Evolutionary conservation across 2,329 filamentous ascomycete genomes (phyloP).

Genomic region (Aschersonia sp.): DNA sequence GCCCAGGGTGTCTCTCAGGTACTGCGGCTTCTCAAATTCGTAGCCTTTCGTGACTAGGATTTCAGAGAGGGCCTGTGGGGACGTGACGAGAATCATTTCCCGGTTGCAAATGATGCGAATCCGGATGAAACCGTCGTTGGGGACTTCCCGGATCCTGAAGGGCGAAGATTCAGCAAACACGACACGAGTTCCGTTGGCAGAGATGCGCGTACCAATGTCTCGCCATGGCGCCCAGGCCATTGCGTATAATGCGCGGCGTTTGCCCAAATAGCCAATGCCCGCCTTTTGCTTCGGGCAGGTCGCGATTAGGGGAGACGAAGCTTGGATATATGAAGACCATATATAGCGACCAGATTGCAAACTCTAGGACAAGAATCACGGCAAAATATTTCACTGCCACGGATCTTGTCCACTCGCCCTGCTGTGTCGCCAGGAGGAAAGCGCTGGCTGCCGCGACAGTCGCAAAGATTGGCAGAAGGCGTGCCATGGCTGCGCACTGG

Average conservation of each 20-base stretch:
- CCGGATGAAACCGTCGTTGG: constrained; percentile 54
- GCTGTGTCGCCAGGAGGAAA: not conserved
- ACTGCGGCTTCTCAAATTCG: constrained; percentile 49
- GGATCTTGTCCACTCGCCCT: not conserved
- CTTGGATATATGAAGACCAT: not conserved
- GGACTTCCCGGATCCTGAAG: constrained; percentile 41
- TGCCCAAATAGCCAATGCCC: not conserved
- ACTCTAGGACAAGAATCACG: not conserved
- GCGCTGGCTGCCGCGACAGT: not conserved
- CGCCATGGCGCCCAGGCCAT: not conserved
- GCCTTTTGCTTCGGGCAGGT: not conserved
- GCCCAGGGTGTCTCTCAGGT: constrained; percentile 39
- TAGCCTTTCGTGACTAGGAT: constrained; percentile 57
- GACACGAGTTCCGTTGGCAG: not conserved
- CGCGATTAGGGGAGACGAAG: not conserved
- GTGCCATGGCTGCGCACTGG: not conserved
- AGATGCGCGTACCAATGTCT: not conserved
- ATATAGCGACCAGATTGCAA: not conserved
- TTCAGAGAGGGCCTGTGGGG: constrained; percentile 51
- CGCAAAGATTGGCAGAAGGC: not conserved
- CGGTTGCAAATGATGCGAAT: constrained; percentile 48
- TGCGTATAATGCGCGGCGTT: not conserved
- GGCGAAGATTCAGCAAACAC: not conserved
- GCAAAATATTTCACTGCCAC: not conserved
- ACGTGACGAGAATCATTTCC: constrained; percentile 47